phyloP scores from a whole-genome alignment of 2,329 filamentous ascomycete species.

The Paraphoma chrysanthemicola region DNA sequence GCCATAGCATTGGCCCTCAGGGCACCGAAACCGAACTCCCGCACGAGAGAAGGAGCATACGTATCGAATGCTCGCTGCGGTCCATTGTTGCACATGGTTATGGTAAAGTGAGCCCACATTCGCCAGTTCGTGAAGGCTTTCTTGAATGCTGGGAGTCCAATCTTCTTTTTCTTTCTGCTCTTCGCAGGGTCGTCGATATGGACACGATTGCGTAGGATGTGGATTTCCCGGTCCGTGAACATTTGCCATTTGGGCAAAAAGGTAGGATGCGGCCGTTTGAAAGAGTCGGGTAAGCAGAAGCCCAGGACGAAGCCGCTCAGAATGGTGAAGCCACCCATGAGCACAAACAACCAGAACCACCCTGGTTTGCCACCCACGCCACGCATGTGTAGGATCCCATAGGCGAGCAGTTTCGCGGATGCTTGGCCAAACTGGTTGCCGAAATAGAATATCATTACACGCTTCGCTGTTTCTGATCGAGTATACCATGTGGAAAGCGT shows the following conservation, averaged over 20 bases:
- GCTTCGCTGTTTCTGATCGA: constrained; percentile 46
- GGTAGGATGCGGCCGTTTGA: constrained; percentile 13
- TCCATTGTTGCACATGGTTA: constrained; percentile 59
- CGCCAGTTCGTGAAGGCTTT: constrained; percentile 58
- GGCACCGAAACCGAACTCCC: constrained; percentile 58
- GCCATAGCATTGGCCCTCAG: constrained; percentile 62
- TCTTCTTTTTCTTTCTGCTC: constrained; percentile 57
- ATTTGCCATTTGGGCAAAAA: constrained; percentile 20
- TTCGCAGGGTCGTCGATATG: constrained; percentile 26
- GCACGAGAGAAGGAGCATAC: constrained; percentile 63
- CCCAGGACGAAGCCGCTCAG: constrained; percentile 14
- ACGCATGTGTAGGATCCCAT: constrained; percentile 50
- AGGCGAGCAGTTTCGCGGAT: constrained; percentile 46
- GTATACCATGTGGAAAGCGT: constrained; percentile 76
- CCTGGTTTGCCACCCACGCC: constrained; percentile 48
- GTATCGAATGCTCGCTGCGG: constrained; percentile 59
- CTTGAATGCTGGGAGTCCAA: constrained; percentile 55
- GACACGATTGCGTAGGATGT: constrained; percentile 22
- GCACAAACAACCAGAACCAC: constrained; percentile 53
- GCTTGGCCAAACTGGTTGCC: constrained; percentile 44
- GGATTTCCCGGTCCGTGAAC: constrained; percentile 24
- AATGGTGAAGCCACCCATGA: constrained; percentile 5
- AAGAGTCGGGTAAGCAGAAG: constrained; percentile 18
- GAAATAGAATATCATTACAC: constrained; percentile 53
- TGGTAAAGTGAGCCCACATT: constrained; percentile 60